Evolutionary conservation across 768 basidiomycete species (phyloP), one percentile per base, ranked within the genome.

Genomic region (Nidularia sp.): DNA sequence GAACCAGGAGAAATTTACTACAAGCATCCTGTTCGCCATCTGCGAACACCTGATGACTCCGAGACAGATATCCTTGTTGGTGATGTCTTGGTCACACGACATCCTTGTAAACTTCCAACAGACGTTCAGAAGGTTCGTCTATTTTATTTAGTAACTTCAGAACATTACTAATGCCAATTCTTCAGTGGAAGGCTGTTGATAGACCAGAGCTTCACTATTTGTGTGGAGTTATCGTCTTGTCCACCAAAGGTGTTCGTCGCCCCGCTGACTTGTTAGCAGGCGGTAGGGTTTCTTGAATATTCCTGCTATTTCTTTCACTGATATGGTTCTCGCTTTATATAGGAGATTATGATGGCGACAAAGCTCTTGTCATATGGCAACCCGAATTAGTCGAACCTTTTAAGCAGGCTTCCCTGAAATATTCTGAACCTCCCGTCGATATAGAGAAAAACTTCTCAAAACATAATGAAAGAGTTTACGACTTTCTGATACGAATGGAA

Each of bases 331-430:
- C 22, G 34, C 47, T 7, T 50, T 41, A 6, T 9, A 15, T 50
- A 82, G 85, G 86, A 18, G 87, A 88, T 55, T 87, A 87, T 55
- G 87, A 88, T 56, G 87, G 87, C 1, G 86, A 87, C 54, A 82
- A 76, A 13, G 78, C 75, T 3, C 64, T 74, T 5, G 75, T 79
- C 1, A 81, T 84, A 33, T 87, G 81, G 78, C 72, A 85, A 31
- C 78, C 79, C 0, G 62, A 69, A 12, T 70, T 89, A 18, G 84
- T 89, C 9, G 43, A 65, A 3, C 48, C 57, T 1, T 90, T 90
- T 63, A 61, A 54, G n/a, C 80, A 82, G 54, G 80, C 86, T 0
- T 64, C 76, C 34, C 63, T 73, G 5, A 60, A 66, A 7, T 81
- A 71, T 52, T 79, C 84, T 0, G 59, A 70, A 3, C 75, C 79